Evolutionary conservation across 257 asterid genomes (phyloP).

Genomic region (Cruciata laevipes): DNA sequence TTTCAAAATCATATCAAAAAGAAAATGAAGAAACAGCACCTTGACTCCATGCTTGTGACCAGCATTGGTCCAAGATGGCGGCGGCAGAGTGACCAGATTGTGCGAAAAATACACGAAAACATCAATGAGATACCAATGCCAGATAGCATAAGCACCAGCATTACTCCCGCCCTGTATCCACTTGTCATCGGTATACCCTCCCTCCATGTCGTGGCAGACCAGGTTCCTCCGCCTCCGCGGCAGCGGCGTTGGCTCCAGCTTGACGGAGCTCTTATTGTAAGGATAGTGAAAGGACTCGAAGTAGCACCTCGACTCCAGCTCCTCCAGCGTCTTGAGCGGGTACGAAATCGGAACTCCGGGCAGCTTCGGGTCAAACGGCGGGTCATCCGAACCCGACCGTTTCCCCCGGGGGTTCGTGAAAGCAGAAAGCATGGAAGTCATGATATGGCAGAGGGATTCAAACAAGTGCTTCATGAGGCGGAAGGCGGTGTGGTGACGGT

Average conservation of each 20-base stretch:
- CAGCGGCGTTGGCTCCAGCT: constrained; percentile 32
- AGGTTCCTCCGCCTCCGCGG: constrained; percentile 57
- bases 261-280: constrained; percentile 47
- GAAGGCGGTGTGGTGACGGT: constrained; percentile 41
- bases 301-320: constrained; percentile 64
- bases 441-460: constrained; percentile 15
- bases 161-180: constrained; percentile 79
- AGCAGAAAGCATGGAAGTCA: constrained; percentile 17
- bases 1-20: background rate
- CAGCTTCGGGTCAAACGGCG: constrained; percentile 55
- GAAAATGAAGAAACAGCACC: constrained; percentile 29
- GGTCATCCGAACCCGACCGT: constrained; percentile 17
- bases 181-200: constrained; percentile 80
- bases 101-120: constrained; percentile 89
- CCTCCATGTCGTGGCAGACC: constrained; percentile 92
- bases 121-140: constrained; percentile 98
- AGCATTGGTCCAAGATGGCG: constrained; percentile 87
- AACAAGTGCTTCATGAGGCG: constrained; percentile 31
- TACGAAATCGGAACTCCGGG: constrained; percentile 72
- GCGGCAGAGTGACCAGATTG: constrained; percentile 79
- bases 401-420: background rate
- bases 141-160: constrained; percentile 64
- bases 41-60: constrained; percentile 89
- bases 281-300: constrained; percentile 78
- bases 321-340: constrained; percentile 75